Conservation (phyloP, 163 green algal genomes). For the Prototheca cutis region DNA sequence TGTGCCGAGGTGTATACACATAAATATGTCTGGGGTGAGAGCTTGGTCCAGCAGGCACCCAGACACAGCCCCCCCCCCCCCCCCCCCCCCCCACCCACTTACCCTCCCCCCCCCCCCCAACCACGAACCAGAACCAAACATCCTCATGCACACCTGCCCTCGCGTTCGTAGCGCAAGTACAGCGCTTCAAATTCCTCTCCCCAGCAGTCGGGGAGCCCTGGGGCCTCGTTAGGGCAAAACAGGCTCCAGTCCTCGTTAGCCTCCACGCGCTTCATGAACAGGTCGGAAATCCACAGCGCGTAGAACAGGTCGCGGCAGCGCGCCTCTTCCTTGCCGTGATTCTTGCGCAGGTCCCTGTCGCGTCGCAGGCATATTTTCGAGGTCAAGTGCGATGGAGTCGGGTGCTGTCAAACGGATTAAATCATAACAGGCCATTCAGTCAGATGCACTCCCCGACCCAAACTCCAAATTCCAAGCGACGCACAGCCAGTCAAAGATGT, state of each 20-base stretch:
- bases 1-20: no score
- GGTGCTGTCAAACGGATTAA: no score
- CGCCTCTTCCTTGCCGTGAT: constrained; percentile 98
- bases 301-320: constrained; percentile 97
- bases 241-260: constrained; percentile 82
- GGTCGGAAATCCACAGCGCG: constrained; percentile 92
- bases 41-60: no score
- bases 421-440: no score
- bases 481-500: constrained; percentile 88
- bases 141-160: constrained; percentile 40
- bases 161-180: constrained; percentile 72
- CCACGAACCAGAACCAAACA: background rate
- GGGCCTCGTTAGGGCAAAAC: constrained; percentile 96
- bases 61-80: no score
- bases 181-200: constrained; percentile 84
- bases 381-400: no score
- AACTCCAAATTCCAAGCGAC: no score
- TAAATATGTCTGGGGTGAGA: no score
- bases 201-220: constrained; percentile 90
- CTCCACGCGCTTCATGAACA: constrained; percentile 85
- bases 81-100: background rate
- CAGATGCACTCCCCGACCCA: no score
- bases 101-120: background rate
- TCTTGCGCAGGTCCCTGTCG: constrained; percentile 85
- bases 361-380: background rate